Conservation (phyloP, 2,329 filamentous ascomycete genomes). For the Zymoseptoria tritici region DNA sequence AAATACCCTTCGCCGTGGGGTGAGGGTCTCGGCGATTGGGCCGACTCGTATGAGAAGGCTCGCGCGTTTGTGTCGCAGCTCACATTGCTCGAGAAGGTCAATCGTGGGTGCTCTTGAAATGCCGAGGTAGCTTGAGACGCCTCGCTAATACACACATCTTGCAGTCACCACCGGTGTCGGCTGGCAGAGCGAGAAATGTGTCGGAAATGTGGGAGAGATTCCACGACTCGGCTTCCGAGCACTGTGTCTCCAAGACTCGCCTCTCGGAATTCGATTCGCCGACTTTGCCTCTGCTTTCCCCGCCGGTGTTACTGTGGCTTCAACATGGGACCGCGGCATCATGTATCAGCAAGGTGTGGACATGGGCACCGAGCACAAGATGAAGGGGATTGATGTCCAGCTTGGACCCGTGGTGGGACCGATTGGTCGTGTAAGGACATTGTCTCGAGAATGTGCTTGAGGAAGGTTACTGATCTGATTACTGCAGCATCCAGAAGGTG, state of each 20-base stretch:
- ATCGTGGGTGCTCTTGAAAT: constrained; percentile 34
- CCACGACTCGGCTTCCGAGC: constrained; percentile 62
- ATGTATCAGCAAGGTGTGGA: constrained; percentile 61
- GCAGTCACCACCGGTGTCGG: constrained; percentile 76
- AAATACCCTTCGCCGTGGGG: constrained; percentile 86
- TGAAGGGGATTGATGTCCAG: constrained; percentile 67
- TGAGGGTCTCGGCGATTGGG: constrained; percentile 66
- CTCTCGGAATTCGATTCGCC: constrained; percentile 67
- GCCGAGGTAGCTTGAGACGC: not conserved
- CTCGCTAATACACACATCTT: not conserved
- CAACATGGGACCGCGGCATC: constrained; percentile 70
- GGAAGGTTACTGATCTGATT: not conserved
- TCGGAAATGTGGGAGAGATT: constrained; percentile 65
- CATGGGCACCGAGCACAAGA: constrained; percentile 68
- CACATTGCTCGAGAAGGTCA: constrained; percentile 84
- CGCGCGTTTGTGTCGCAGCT: constrained; percentile 73
- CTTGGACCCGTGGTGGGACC: constrained; percentile 73
- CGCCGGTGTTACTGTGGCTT: constrained; percentile 68
- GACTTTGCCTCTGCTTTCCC: constrained; percentile 80
- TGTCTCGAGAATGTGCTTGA: not conserved
- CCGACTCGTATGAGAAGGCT: constrained; percentile 66
- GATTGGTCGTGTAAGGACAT: constrained; percentile 46
- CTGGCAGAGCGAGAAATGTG: constrained; percentile 64
- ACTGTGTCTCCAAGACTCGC: constrained; percentile 82
- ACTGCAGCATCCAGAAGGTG: constrained; percentile 47